Conservation (phyloP, 805 yeast species). For the Candida cerambycidarum region DNA sequence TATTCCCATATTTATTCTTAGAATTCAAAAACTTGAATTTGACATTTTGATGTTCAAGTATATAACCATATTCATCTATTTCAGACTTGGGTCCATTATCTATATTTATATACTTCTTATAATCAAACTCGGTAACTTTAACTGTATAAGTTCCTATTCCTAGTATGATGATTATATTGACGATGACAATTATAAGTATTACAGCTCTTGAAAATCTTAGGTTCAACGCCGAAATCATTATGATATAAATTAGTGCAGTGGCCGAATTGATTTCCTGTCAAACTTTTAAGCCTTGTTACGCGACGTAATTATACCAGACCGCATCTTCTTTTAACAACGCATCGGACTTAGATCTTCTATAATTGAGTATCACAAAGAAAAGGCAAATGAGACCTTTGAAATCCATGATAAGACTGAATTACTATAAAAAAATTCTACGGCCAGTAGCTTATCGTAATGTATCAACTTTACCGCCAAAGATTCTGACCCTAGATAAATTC, state of each 20-base stretch:
- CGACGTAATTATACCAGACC: not conserved
- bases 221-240: conserved; percentile 20
- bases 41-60: conserved; percentile 27
- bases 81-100: not conserved
- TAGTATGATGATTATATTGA: conserved; percentile 15
- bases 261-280: not conserved
- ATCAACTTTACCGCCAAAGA: conserved; percentile 21
- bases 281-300: not conserved
- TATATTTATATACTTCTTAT: not conserved
- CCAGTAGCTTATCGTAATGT: not conserved
- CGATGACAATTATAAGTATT: conserved; percentile 10
- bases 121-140: conserved; percentile 9
- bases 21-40: conserved; percentile 32
- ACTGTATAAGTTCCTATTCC: conserved; percentile 12
- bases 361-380: too few relatives aligned
- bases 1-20: conserved; percentile 25
- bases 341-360: too few relatives aligned
- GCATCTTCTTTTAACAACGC: too few relatives aligned
- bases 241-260: too few relatives aligned
- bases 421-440: too few relatives aligned
- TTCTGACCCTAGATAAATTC: conserved; percentile 28
- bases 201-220: conserved; percentile 14
- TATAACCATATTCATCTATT: conserved; percentile 7
- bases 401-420: too few relatives aligned
- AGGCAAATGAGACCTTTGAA: too few relatives aligned